Evolutionary conservation across 2,329 filamentous ascomycete species (phyloP), one percentile per base, ranked within the genome.

Genomic region (Teratosphaeria nubilosa): DNA sequence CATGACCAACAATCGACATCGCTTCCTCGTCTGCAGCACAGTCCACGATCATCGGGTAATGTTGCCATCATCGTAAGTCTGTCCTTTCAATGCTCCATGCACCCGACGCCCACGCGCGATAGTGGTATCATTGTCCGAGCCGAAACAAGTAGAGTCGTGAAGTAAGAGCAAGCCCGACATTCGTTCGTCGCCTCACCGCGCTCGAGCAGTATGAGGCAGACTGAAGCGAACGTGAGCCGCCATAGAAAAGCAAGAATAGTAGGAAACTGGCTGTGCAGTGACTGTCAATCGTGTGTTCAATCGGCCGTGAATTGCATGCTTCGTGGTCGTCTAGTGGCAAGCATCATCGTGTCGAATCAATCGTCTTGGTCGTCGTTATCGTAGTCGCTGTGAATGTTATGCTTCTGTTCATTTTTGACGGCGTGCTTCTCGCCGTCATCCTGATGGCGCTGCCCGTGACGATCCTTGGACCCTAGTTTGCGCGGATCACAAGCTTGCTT

Each of bases 401-500:
- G 13, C 34, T n/a, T 25, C 30, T 55, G 22, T 27, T 48, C 32
- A 14, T 50, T 24, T 25, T 50, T 30, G 24, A 45, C 34, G 37
- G 22, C 34, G 22, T 55, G 24, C 13, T 13, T 30, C 22, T n/a
- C 27, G 24, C 20, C 54, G 30, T 37, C 30, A 24, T 41, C 13
- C 30, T 48, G 41, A 20, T 48, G 20, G n/a, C 22, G 41, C 41
- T 48, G 51, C 31, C 58, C 57, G 48, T 61, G 30, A 20, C 59
- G 53, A 30, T 48, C 55, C 10, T 27, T 13, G 14, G 56, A 58
- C 54, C 56, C 60, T 69, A 95, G 78, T 95, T 95, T 69, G 92
- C 89, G 68, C 92, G 90, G 74, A 96, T 96, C 73, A 96, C 91
- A 70, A 97, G 84, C 77, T 95, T 95, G 41, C 91, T 95, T 66